Evolutionary conservation across 805 yeast genomes (phyloP), one percentile per base, ranked within the genome.

Genomic region (Wickerhamomyces hampshirensis): DNA sequence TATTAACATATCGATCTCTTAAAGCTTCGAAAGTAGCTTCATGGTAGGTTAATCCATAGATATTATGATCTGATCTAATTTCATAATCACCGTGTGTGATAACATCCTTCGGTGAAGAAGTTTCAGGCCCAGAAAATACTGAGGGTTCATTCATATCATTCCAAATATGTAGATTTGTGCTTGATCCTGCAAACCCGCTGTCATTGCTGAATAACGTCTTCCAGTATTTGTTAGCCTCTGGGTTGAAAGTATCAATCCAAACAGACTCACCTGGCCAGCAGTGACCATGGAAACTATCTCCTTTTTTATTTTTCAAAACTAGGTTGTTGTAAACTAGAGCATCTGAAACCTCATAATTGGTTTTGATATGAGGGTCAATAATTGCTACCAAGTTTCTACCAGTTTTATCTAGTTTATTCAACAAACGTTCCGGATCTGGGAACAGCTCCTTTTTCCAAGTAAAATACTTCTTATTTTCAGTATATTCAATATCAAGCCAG

Each of bases 141-240:
- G 97, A 86, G 1, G 98, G 97, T 62, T 93, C 99, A 60, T 84
- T 86, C 99, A 93, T 93, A 58, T 93, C 98, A 59, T 91, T 93
- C 99, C 99, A 93, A 14, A 93, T 64, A 51, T 81, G 81, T 31
- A 87, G 59, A 53, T 93, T 93, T 11, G 72, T 65, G 8, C 82
- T 71, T 30, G 62, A 50, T 1, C 73, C 74, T 35, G 69, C 65
- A 35, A 72, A 66, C 2, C 59, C 52, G 4, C 67, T 55, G 8
- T 79, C 77, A 38, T 68, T 66, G 17, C 54, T 55, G 51, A 73
- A 77, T 32, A 75, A 69, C 3, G 59, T 42, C 32, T 62, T 63
- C 96, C 96, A 89, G 39, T 71, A 69, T 5, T 56, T 53, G 37
- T 63, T 71, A 2, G 88, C 73, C 1, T 59, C 51, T 1, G 89